Evolutionary conservation across 2,329 filamentous ascomycete genomes (phyloP).

Genomic region (Lachnellula occidentalis): DNA sequence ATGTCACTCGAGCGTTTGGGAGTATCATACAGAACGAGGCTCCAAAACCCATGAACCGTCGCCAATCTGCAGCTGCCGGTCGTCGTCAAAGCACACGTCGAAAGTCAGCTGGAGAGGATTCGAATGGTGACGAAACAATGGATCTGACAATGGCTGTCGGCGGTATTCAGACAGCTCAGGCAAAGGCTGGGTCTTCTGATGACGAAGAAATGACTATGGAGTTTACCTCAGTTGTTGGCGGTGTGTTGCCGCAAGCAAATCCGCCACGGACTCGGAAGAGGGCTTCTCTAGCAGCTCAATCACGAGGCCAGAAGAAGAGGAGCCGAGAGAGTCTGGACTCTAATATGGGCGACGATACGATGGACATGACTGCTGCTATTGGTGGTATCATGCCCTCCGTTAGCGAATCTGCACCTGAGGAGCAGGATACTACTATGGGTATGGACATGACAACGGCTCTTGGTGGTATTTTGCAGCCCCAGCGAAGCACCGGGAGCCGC

Average conservation of each 20-base stretch:
- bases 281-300: conserved; percentile 13
- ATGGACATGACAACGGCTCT: conserved; percentile 62
- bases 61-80: conserved; percentile 28
- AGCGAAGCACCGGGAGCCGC: conserved; percentile 36
- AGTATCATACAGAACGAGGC: conserved; percentile 54
- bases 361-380: conserved; percentile 49
- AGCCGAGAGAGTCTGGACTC: conserved; percentile 34
- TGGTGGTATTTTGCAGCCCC: conserved; percentile 47
- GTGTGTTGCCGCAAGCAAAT: conserved; percentile 39
- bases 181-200: conserved; percentile 34
- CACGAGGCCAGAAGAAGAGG: background rate
- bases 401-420: conserved; percentile 28
- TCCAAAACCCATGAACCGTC: conserved; percentile 16
- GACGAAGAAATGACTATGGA: conserved; percentile 78
- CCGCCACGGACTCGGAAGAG: conserved; percentile 28
- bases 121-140: conserved; percentile 39
- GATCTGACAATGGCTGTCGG: conserved; percentile 53
- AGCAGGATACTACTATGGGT: conserved; percentile 39
- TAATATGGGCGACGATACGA: conserved; percentile 29
- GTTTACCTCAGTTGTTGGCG: conserved; percentile 61
- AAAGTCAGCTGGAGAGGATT: conserved; percentile 30
- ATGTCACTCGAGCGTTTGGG: conserved; percentile 79
- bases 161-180: conserved; percentile 39
- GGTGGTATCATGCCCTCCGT: conserved; percentile 38
- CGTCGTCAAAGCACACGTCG: conserved; percentile 34